These are phyloP conservation scores for Aspergillus thermomutatus DNA, from an alignment of 2,329 filamentous ascomycete species.

Conservation along the genomic window DNA sequence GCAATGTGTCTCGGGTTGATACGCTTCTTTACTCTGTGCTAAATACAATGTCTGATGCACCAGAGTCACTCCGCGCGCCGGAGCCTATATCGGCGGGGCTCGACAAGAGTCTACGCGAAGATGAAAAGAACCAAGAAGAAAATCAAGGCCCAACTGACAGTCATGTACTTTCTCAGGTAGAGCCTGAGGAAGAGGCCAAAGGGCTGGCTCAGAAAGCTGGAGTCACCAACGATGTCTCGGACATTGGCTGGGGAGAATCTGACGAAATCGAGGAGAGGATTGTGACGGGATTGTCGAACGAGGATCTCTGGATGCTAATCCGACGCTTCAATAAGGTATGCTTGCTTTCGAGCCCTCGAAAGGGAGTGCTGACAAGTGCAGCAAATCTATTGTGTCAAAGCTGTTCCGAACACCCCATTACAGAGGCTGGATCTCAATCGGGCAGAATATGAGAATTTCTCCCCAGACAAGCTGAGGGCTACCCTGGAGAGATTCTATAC, in stretches of 20 bases:
- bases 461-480: slow-evolving; percentile 74
- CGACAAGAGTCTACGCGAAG: slow-evolving; percentile 35
- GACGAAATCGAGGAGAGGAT: slow-evolving; percentile 41
- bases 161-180: slow-evolving; percentile 13
- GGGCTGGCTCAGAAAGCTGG: slow-evolving; percentile 15
- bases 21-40: not conserved
- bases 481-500: slow-evolving; percentile 79
- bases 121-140: slow-evolving; percentile 44
- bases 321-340: slow-evolving; percentile 71
- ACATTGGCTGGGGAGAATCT: slow-evolving; percentile 12
- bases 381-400: slow-evolving; percentile 70
- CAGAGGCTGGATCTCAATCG: slow-evolving; percentile 75
- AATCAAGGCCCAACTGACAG: slow-evolving; percentile 12
- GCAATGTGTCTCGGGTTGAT: not conserved
- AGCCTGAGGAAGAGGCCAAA: slow-evolving; percentile 13
- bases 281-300: slow-evolving; percentile 66
- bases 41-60: not conserved
- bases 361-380: slow-evolving; percentile 22
- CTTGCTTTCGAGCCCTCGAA: not conserved
- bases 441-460: slow-evolving; percentile 77
- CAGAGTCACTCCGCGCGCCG: not conserved
- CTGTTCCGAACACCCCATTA: slow-evolving; percentile 55
- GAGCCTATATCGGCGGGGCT: not conserved
- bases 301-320: slow-evolving; percentile 70
- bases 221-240: slow-evolving; percentile 7